Base-by-base conservation (phyloP, 768 basidiomycete genomes). In the Leccinum subgranulosum region DNA sequence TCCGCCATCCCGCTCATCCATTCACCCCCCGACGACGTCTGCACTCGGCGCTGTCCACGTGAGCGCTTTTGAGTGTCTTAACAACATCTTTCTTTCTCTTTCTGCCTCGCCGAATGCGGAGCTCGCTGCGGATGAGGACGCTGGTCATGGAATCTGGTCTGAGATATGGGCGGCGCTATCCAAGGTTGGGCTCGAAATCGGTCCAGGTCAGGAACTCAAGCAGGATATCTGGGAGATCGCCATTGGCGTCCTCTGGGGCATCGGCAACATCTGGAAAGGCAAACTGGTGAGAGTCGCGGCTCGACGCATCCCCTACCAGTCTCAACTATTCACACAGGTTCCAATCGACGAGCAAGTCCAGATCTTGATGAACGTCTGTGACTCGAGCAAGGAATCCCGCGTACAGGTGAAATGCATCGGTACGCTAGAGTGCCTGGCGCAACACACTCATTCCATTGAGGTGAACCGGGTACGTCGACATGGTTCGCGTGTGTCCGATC, bases 1-100 rank as follows among this genome's bases (percentile, higher is more conserved):
- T 15, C 90, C 92, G 0, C 76, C 81, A 17, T 79, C 83, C 23
- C 73, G 80, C 5, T 82, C 83, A 11, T 94, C 92, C 0, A 76
- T 81, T 21, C 91, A 96, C 67, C 91, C 93, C 41, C 94, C 94
- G 2, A 94, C 88, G 12, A 96, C 94, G 0, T 91, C 93, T 25
- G 88, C 79, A 10, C 81, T 98, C 47, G 83, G 89, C 60, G 84
- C 88, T 7, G 84, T 96, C 51, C 94, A 97, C 67, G 78, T 92
- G 56, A 81, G 86, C 61, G 90, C 93, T 10, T 78, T 95, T 27
- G 93, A 96, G 69, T 94, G 94, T 66, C 78, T 98, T 49, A 94
- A 91, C 66, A 97, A 98, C 67, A 78, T 94, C 39, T 88, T 96
- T 65, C 77, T 95, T 34, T 86, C 92, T 3, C 77, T 90, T 12